Percentiles rank a stretch among this genome's conserved stretches.
Conservation (phyloP, 2,329 filamentous ascomycete genomes). For the Beauveria varroae region DNA sequence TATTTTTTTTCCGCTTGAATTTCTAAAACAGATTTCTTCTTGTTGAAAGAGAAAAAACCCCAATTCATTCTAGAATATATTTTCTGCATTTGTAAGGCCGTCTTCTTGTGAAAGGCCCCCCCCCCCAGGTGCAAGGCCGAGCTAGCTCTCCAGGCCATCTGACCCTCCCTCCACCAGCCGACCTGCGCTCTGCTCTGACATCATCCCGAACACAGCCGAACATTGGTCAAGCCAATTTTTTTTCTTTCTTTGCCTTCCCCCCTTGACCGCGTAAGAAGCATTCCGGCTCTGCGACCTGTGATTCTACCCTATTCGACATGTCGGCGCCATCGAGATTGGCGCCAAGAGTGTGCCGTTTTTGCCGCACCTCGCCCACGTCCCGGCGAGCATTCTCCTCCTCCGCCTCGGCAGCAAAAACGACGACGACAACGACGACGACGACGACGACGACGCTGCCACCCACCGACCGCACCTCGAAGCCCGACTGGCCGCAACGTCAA, state of each 20-base stretch:
- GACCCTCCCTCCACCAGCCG: not conserved
- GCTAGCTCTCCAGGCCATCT: not conserved
- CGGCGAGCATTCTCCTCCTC: slow-evolving; percentile 1
- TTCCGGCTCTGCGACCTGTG: too few species aligned
- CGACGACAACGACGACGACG: not conserved
- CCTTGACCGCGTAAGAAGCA: not conserved
- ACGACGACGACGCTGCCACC: not conserved
- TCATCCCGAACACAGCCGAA: slow-evolving; percentile 7
- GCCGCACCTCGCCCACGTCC: not conserved
- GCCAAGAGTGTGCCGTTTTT: not conserved
- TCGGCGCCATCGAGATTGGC: not conserved
- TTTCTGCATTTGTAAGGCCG: not conserved
- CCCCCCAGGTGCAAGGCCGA: not conserved
- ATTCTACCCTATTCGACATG: not conserved
- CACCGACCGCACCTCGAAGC: not conserved
- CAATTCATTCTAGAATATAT: too few species aligned
- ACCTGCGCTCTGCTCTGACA: slow-evolving; percentile 8
- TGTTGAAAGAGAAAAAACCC: too few species aligned
- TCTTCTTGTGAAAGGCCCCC: too few species aligned
- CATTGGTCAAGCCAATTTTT: not conserved
- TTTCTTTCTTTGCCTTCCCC: too few species aligned
- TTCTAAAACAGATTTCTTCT: too few species aligned
- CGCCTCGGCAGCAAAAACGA: not conserved
- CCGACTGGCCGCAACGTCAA: slow-evolving; percentile 4
- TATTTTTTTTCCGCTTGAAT: too few species aligned